These are phyloP conservation scores for Kwoniella shivajii DNA, from an alignment of 1,284 basidiomycete genomes.

Conservation along the genomic window DNA sequence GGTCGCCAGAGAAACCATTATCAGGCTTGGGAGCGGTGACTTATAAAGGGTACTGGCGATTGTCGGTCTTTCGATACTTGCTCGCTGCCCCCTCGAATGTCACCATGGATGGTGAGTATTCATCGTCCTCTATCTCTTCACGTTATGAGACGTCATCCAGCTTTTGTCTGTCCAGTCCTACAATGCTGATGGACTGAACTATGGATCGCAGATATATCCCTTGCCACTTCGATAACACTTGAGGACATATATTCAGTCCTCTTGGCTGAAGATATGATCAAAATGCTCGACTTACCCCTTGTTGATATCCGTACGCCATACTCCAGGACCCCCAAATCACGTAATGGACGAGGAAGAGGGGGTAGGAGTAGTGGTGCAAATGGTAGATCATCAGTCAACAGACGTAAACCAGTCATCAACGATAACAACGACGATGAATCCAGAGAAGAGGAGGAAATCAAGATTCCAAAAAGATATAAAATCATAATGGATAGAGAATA, in stretches of 20 bases:
- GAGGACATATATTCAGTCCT: constrained; percentile 85
- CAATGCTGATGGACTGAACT: neutral
- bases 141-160: neutral
- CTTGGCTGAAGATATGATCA: constrained; percentile 76
- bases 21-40: constrained; percentile 86
- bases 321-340: constrained; percentile 12
- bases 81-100: constrained; percentile 61
- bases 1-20: constrained; percentile 91
- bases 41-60: constrained; percentile 94
- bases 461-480: constrained; percentile 67
- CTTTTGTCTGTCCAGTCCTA: neutral
- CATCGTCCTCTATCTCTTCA: too few species aligned
- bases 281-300: constrained; percentile 49
- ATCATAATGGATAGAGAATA: constrained; percentile 80
- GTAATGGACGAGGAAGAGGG: constrained; percentile 7
- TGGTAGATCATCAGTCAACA: constrained; percentile 4
- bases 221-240: constrained; percentile 83
- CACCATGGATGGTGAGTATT: constrained; percentile 72
- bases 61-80: constrained; percentile 84
- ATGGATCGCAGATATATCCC: constrained; percentile 71
- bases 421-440: constrained; percentile 15
- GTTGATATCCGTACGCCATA: constrained; percentile 25
- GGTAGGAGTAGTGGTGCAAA: constrained; percentile 20
- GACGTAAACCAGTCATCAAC: constrained; percentile 3
- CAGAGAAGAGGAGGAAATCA: constrained; percentile 46